Conservation (phyloP, 2,329 filamentous ascomycete genomes). For the Cercospora citrullina region DNA sequence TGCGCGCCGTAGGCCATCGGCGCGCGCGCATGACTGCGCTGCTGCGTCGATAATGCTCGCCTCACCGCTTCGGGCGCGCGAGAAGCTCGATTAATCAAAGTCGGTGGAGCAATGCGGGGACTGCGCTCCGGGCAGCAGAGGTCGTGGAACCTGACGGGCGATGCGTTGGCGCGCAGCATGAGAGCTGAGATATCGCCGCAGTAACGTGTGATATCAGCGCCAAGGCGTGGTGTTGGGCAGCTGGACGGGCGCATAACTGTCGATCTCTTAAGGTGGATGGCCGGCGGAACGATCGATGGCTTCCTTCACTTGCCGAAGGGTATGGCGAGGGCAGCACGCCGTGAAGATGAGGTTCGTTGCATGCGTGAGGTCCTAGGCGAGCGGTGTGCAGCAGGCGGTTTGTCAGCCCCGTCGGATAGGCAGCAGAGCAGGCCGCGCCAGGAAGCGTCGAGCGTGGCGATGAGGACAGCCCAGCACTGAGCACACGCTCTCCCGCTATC, state of each 20-base stretch:
- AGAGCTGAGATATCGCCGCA: neutral
- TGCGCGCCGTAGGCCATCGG: neutral
- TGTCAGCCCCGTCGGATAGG: neutral
- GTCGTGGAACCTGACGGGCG: constrained; percentile 11
- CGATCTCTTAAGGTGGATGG: constrained; percentile 1
- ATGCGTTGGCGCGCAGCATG: constrained; percentile 11
- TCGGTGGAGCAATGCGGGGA: constrained; percentile 12
- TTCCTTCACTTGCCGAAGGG: constrained; percentile 8
- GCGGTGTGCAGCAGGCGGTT: neutral
- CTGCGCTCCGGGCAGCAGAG: constrained; percentile 1
- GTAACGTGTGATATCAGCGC: constrained; percentile 5
- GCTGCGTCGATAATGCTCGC: constrained; percentile 12
- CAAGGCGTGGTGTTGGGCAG: constrained; percentile 9
- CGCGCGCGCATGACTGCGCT: constrained; percentile 9
- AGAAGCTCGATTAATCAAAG: constrained; percentile 7
- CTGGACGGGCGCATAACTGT: neutral
- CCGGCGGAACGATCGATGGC: neutral
- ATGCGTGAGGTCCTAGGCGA: neutral
- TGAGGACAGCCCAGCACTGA: neutral
- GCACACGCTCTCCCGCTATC: neutral
- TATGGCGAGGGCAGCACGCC: neutral
- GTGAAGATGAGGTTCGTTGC: neutral
- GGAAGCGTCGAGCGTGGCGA: neutral
- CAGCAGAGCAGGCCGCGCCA: constrained; percentile 1
- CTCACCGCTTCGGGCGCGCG: constrained; percentile 13